Evolutionary conservation across 2,329 filamentous ascomycete species (phyloP).

Genomic region (Aspergillus clavatus): DNA sequence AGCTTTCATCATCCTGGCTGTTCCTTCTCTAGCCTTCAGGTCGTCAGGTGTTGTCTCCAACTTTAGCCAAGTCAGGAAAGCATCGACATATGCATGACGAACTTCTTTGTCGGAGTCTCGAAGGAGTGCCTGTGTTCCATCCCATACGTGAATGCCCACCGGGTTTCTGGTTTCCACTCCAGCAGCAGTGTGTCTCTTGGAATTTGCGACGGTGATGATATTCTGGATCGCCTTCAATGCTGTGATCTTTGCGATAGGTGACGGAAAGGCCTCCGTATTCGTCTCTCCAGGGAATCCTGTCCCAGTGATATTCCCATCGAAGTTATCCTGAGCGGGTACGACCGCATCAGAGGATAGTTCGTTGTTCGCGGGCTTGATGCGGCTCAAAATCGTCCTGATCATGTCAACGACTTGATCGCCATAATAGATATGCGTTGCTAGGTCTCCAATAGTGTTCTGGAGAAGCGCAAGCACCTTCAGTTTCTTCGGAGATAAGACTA

Average conservation of each 20-base stretch:
- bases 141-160: constrained; percentile 81
- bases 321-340: constrained; percentile 47
- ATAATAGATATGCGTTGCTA: constrained; percentile 95
- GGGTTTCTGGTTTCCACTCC: constrained; percentile 65
- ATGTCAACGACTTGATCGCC: constrained; percentile 94
- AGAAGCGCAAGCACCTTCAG: constrained; percentile 65
- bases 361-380: constrained; percentile 60
- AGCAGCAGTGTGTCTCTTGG: constrained; percentile 55
- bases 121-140: constrained; percentile 91
- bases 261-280: constrained; percentile 51
- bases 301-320: constrained; percentile 44
- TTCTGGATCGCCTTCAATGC: constrained; percentile 77
- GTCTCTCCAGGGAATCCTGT: constrained; percentile 31
- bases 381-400: constrained; percentile 72
- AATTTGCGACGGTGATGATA: constrained; percentile 77
- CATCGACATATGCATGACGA: constrained; percentile 78
- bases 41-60: constrained; percentile 69
- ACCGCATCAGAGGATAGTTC: constrained; percentile 43
- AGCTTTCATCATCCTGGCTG: constrained; percentile 43
- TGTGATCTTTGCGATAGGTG: constrained; percentile 55
- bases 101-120: constrained; percentile 74
- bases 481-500: constrained; percentile 48
- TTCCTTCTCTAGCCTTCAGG: constrained; percentile 57
- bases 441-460: constrained; percentile 78
- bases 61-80: constrained; percentile 76